phyloP scores from a whole-genome alignment of 768 basidiomycete genomes.

The Termitomyces sp. region DNA sequence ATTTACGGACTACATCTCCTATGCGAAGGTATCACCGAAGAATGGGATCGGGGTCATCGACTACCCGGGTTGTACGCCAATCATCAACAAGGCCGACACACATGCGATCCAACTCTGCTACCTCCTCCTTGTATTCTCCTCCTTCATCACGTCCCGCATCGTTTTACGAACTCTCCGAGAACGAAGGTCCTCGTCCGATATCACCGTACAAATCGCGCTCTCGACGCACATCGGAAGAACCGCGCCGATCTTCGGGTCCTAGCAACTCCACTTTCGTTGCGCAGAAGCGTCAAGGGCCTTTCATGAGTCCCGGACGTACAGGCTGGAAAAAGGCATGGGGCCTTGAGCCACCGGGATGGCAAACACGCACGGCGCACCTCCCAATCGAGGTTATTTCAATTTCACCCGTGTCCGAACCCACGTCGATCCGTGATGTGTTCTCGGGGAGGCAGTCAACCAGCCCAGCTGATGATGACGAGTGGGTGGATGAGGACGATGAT shows the following conservation, averaged over 20 bases:
- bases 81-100: conserved; percentile 41
- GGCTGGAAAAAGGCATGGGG: conserved; percentile 93
- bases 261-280: conserved; percentile 66
- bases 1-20: conserved; percentile 68
- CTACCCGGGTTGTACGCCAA: conserved; percentile 74
- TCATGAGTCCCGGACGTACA: conserved; percentile 62
- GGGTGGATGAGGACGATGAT: conserved; percentile 87
- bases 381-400: conserved; percentile 78
- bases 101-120: conserved; percentile 65
- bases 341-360: conserved; percentile 82
- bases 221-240: conserved; percentile 44
- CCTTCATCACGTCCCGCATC: conserved; percentile 75
- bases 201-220: conserved; percentile 58
- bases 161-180: conserved; percentile 69
- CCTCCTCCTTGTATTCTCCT: conserved; percentile 74
- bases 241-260: conserved; percentile 28
- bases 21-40: conserved; percentile 75
- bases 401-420: conserved; percentile 43
- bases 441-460: conserved; percentile 56
- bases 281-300: conserved; percentile 75
- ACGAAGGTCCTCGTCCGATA: conserved; percentile 53
- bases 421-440: conserved; percentile 73
- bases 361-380: conserved; percentile 55
- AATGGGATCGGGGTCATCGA: conserved; percentile 68
- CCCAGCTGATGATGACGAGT: conserved; percentile 76